Conservation (phyloP, 129 eudicot species). For the Pittosporum tobira region DNA sequence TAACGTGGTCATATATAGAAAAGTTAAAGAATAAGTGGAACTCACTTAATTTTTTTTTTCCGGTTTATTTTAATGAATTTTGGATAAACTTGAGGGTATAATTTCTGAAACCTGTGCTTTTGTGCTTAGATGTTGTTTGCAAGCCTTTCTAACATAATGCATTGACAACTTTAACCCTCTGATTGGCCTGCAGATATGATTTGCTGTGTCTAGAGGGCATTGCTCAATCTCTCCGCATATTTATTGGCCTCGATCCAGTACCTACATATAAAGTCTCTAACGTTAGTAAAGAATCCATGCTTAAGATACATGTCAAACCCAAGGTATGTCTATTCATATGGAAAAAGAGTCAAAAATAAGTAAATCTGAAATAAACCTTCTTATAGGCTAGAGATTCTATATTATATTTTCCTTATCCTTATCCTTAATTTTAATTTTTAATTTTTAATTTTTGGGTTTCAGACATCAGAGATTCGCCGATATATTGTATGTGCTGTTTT, state of each 20-base stretch:
- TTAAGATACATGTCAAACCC: constrained; percentile 75
- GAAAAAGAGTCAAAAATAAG: not conserved
- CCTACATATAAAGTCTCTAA: constrained; percentile 49
- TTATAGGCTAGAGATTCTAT: too few relatives aligned
- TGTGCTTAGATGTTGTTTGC: not conserved
- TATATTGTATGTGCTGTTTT: constrained; percentile 91
- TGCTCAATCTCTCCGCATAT: constrained; percentile 73
- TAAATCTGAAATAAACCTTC: not conserved
- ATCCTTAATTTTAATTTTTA: constrained; percentile 6
- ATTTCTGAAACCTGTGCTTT: not conserved
- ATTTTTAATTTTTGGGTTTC: constrained; percentile 9
- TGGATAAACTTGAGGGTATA: too few relatives aligned
- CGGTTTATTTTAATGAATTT: too few relatives aligned
- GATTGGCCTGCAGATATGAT: constrained; percentile 61
- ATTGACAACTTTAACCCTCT: not conserved
- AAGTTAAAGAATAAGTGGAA: too few relatives aligned
- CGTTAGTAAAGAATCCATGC: constrained; percentile 49
- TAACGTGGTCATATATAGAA: too few relatives aligned
- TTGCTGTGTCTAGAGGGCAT: constrained; percentile 97
- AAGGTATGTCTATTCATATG: constrained; percentile 48
- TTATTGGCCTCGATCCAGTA: constrained; percentile 55
- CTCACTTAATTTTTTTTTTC: too few relatives aligned
- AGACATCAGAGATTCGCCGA: constrained; percentile 76
- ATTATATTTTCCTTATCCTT: too few relatives aligned
- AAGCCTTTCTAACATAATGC: too few relatives aligned